These are phyloP conservation scores for Dothistroma septosporum DNA, from an alignment of 2,329 filamentous ascomycete species.

Conservation along the genomic window DNA sequence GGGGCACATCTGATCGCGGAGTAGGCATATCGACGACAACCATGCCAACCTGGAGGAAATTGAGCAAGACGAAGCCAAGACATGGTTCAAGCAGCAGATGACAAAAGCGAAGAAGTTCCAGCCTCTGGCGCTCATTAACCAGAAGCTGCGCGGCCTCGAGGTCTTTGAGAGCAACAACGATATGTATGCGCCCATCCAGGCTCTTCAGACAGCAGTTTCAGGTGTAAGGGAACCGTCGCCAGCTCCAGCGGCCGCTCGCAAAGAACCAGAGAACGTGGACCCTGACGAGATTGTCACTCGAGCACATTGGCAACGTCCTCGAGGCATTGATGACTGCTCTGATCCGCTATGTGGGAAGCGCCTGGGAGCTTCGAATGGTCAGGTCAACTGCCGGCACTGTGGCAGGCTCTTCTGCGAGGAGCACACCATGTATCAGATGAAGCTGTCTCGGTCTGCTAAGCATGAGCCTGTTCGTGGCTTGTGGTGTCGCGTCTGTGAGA, in stretches of 20 bases:
- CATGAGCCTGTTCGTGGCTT: constrained; percentile 86
- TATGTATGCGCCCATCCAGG: constrained; percentile 26
- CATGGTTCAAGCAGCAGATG: constrained; percentile 94
- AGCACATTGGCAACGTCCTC: constrained; percentile 80
- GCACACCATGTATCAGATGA: constrained; percentile 99
- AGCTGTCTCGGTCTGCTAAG: constrained; percentile 79
- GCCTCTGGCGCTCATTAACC: constrained; percentile 83
- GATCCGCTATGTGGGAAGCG: constrained; percentile 81
- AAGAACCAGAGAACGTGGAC: constrained; percentile 49
- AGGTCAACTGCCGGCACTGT: constrained; percentile 89
- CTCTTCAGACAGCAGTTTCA: constrained; percentile 14
- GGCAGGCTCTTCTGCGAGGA: constrained; percentile 93
- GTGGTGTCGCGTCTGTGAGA: constrained; percentile 96
- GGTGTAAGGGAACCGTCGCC: constrained; percentile 26
- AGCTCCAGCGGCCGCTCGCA: constrained; percentile 35
- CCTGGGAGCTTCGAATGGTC: constrained; percentile 74
- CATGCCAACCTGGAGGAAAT: constrained; percentile 86
- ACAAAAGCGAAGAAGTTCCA: constrained; percentile 90
- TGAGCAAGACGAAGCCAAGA: constrained; percentile 90
- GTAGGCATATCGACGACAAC: constrained; percentile 75
- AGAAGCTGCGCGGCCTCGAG: constrained; percentile 86
- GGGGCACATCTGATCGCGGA: constrained; percentile 15
- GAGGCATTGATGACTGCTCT: constrained; percentile 72
- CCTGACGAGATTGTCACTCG: constrained; percentile 87
- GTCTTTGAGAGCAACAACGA: constrained; percentile 91